phyloP scores from a whole-genome alignment of 345 rosid genomes.

The Melaleuca quinquenervia region DNA sequence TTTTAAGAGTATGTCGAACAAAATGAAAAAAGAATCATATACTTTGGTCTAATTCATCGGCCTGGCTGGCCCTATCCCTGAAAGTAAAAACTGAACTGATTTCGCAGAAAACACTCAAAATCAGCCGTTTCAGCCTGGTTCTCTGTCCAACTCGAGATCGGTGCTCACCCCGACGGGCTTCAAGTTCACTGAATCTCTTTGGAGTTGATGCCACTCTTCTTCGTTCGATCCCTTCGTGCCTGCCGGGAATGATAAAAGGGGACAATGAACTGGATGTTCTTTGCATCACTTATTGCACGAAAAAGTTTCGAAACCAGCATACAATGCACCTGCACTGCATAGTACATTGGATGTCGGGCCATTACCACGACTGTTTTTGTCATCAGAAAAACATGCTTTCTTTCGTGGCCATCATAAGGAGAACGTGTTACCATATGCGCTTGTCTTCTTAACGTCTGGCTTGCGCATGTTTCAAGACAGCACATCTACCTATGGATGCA shows the following conservation, averaged over 20 bases:
- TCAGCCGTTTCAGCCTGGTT: accelerated
- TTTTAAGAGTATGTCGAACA: not conserved
- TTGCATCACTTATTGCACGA: not conserved
- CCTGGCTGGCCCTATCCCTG: not conserved
- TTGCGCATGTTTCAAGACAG: not conserved
- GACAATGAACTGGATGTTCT: not conserved
- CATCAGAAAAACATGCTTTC: not conserved
- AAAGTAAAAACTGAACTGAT: not conserved
- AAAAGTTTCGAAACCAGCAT: not conserved
- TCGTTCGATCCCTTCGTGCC: not conserved
- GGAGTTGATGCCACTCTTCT: not conserved
- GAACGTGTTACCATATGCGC: not conserved
- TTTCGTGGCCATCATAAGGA: not conserved
- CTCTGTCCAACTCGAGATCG: not conserved
- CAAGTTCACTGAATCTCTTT: not conserved
- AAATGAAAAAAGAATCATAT: no score
- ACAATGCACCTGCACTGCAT: not conserved
- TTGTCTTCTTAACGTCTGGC: not conserved
- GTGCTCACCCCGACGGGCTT: not conserved
- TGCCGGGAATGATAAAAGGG: not conserved
- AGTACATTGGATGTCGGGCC: not conserved
- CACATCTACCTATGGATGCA: not conserved
- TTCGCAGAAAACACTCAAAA: no score
- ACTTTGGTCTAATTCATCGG: no score
- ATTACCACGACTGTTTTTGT: not conserved